phyloP scores from a whole-genome alignment of 2,329 filamentous ascomycete genomes.

The Aspergillus pseudonomiae region DNA sequence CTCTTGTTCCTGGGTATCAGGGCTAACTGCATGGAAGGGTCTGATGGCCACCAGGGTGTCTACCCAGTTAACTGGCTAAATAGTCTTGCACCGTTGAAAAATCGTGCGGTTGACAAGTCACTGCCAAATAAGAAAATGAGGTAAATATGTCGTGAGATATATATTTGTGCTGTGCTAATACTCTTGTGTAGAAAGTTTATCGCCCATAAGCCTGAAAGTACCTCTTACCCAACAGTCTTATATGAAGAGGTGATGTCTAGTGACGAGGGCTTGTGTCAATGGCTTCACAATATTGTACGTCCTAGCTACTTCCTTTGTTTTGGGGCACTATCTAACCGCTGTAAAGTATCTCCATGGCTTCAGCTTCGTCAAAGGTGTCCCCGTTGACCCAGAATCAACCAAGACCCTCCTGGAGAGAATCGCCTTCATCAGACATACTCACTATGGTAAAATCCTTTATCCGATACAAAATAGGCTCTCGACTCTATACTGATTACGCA shows the following conservation, averaged over 20 bases:
- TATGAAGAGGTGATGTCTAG: slow-evolving; percentile 65
- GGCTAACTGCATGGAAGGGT: slow-evolving; percentile 54
- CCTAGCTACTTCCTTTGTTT: neutral
- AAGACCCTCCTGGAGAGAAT: slow-evolving; percentile 77
- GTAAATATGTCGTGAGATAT: slow-evolving; percentile 12
- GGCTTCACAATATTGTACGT: slow-evolving; percentile 64
- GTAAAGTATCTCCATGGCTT: slow-evolving; percentile 70
- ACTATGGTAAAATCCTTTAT: slow-evolving; percentile 72
- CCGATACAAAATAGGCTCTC: too few species aligned
- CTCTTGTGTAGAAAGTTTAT: slow-evolving; percentile 32
- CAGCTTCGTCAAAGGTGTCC: slow-evolving; percentile 73
- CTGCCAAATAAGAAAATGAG: slow-evolving; percentile 18
- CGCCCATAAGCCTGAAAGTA: slow-evolving; percentile 44
- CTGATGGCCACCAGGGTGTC: slow-evolving; percentile 68
- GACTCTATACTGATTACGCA: slow-evolving; percentile 4
- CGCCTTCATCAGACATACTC: slow-evolving; percentile 83
- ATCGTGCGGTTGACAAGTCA: slow-evolving; percentile 7
- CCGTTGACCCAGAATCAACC: slow-evolving; percentile 70
- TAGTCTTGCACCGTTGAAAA: slow-evolving; percentile 45
- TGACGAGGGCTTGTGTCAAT: slow-evolving; percentile 59
- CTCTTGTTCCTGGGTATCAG: slow-evolving; percentile 5
- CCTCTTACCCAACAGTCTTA: slow-evolving; percentile 59
- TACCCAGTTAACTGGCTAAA: slow-evolving; percentile 68
- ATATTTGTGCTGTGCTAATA: neutral
- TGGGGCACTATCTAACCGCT: slow-evolving; percentile 11